Conservation (phyloP, 371 early-diverging fungal genomes). For the Parasitella parasitica region DNA sequence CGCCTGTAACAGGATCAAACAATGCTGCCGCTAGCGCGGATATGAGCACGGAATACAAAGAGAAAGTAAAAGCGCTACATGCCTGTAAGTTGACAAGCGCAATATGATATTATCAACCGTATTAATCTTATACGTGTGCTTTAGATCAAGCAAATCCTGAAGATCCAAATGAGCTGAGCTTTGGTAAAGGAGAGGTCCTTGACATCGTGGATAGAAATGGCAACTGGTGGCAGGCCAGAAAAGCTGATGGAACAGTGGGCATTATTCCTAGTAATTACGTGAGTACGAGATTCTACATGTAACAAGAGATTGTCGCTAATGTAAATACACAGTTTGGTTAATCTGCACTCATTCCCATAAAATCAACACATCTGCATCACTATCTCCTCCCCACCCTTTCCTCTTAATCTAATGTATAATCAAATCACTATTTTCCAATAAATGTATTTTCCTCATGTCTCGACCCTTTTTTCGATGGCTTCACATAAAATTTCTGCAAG, state of each 20-base stretch:
- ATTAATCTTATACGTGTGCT: neutral
- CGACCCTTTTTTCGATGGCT: neutral
- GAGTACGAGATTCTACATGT: slow-evolving; percentile 4
- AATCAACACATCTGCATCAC: neutral
- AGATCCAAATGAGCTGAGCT: slow-evolving; percentile 85
- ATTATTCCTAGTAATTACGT: slow-evolving; percentile 90
- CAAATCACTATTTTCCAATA: neutral
- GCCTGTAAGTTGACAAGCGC: slow-evolving; percentile 28
- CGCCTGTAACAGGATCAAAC: neutral
- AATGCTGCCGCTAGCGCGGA: neutral
- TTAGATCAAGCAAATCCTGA: slow-evolving; percentile 79
- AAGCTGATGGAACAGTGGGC: slow-evolving; percentile 75
- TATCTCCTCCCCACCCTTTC: neutral
- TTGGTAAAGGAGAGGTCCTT: slow-evolving; percentile 79
- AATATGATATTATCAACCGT: no score
- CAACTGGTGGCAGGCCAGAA: slow-evolving; percentile 92
- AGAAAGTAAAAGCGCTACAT: slow-evolving; percentile 34
- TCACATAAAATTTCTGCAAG: neutral
- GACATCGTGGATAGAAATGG: slow-evolving; percentile 85
- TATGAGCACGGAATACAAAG: slow-evolving; percentile 23
- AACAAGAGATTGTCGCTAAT: neutral
- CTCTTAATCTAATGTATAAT: neutral
- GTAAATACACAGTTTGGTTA: neutral
- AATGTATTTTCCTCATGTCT: neutral
- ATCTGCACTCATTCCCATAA: neutral